Percentiles rank a stretch among this genome's conserved stretches.
These are phyloP conservation scores for Arachis hypogaea DNA, from an alignment of 306 rosid genomes.

Conservation along the genomic window DNA sequence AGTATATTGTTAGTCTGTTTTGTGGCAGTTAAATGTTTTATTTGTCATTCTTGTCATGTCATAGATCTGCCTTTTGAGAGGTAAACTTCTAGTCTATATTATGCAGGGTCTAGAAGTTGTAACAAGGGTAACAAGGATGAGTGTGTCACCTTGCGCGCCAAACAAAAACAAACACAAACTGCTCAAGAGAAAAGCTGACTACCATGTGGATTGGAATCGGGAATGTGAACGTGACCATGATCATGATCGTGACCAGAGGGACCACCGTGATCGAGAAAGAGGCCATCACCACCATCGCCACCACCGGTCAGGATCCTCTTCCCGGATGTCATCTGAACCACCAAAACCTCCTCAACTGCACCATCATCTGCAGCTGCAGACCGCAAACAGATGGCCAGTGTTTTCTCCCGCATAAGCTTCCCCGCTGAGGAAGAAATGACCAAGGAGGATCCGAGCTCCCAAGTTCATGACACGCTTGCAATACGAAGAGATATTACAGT, in stretches of 20 bases:
- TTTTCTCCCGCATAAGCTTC: constrained; percentile 78
- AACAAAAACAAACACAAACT: no score
- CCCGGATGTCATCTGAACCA: constrained; percentile 53
- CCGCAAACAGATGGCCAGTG: constrained; percentile 82
- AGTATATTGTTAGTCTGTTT: no score
- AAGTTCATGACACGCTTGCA: no score
- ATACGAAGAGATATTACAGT: no score
- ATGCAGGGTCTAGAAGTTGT: no score
- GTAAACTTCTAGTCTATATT: no score
- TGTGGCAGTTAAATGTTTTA: not conserved
- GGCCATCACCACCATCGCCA: constrained; percentile 52
- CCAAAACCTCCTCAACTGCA: constrained; percentile 43
- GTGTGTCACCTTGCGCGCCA: no score
- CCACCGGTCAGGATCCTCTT: constrained; percentile 66
- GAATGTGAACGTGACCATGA: constrained; percentile 36
- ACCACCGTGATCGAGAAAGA: constrained; percentile 38
- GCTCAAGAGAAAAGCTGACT: constrained; percentile 63
- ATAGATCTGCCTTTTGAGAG: not conserved
- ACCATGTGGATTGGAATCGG: constrained; percentile 49
- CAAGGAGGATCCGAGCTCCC: constrained; percentile 41
- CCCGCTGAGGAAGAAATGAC: constrained; percentile 56
- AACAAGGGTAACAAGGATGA: no score
- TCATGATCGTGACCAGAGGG: constrained; percentile 32
- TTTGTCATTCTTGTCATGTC: no score
- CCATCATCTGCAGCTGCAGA: constrained; percentile 49